Percentiles rank a stretch among this genome's conserved stretches.
These are phyloP conservation scores for Oryza glumipatula DNA, from an alignment of 176 grass and related monocot species.

Conservation along the genomic window DNA sequence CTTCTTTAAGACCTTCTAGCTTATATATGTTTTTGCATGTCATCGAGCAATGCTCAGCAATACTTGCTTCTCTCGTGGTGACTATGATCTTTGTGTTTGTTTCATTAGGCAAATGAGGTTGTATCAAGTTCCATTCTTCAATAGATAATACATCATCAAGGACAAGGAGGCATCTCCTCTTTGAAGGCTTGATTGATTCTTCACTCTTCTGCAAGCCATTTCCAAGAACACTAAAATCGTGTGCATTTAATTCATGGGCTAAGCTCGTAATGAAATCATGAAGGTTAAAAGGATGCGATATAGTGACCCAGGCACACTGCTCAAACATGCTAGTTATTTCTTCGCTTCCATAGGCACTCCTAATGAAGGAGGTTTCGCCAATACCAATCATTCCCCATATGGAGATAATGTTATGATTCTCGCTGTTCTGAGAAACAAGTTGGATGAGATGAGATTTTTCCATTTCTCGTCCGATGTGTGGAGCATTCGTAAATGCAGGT, in stretches of 20 bases:
- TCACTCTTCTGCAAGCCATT: neutral
- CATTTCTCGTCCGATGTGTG: neutral
- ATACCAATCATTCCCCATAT: neutral
- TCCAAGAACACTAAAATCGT: neutral
- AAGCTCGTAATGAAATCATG: neutral
- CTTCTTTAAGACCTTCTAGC: neutral
- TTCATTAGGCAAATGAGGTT: neutral
- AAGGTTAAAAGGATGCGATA: neutral
- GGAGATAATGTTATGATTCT: neutral
- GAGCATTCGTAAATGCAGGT: neutral
- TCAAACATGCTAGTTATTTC: neutral
- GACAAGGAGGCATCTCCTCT: constrained; percentile 4
- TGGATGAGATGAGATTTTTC: neutral
- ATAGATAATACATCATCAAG: constrained; percentile 10
- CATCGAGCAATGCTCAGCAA: too few species aligned
- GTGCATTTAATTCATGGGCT: neutral
- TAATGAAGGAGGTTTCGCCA: neutral
- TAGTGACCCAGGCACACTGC: neutral
- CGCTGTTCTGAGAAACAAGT: neutral
- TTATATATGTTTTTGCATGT: neutral
- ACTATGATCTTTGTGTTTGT: neutral
- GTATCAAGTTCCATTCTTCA: constrained; percentile 6
- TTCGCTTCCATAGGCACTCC: neutral
- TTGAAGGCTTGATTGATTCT: neutral
- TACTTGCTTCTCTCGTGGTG: too few species aligned